Evolutionary conservation across 2,329 filamentous ascomycete species (phyloP), one percentile per base, ranked within the genome.

Genomic region (Escovopsis weberi): DNA sequence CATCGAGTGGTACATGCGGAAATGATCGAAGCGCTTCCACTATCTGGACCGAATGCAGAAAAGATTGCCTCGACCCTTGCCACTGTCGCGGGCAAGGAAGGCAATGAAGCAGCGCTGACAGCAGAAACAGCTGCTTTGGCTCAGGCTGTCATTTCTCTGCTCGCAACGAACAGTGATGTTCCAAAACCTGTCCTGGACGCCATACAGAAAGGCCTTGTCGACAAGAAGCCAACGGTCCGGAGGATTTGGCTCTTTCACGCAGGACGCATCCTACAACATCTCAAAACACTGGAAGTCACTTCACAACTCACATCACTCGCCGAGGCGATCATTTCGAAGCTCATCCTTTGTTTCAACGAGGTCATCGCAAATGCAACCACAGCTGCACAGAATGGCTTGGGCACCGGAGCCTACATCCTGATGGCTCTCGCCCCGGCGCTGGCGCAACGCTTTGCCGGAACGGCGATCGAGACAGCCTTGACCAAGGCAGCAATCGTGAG

Each of bases 1-100:
- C 87, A 96, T 52, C 82, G 87, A 53, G 72, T 83, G 4, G 66
- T 88, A 3, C 80, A 95, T 61, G 80, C 85, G 4, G 83, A 91
- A 55, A 85, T 94, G 69, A 69, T 98, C 3, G 68, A 74, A 40
- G 67, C 70, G 6, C 62, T 89, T 28, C 70, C 76, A 1, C 65
- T 75, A 37, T 82, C 78, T 2, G 59, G 68, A 10, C 61, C 70
- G 2, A 69, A 82, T 34, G 81, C 84, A 1, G 69, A 72, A 44
- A 82, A 82, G 50, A 70, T 89, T 28, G 72, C 78, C 1, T 65
- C 70, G 40, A 76, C 75, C 6, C 69, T 96, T 45, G 75, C 81
- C 6, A 62, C 76, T 15, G 68, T 86, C 12, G 79, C 83, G 15
- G 64, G 74, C 6, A 94, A 95, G 55, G 91, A 98, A 62, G 80